Evolutionary conservation across 441 rosid species (phyloP), one percentile per base, ranked within the genome.

Genomic region (Gossypium lobatum): DNA sequence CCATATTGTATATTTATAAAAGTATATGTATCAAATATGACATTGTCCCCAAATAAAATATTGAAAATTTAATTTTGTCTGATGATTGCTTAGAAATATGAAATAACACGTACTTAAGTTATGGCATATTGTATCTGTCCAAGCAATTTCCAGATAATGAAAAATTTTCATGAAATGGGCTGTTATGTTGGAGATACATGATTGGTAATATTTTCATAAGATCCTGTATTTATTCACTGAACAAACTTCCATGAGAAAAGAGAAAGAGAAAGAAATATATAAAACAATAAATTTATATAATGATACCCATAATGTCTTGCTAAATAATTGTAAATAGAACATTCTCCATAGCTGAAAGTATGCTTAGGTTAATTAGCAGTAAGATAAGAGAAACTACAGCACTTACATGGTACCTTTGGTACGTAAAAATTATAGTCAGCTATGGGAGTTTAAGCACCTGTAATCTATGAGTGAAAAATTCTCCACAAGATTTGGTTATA

Each of bases 401-500:
- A 4, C 46, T 53, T 69, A 17, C 46, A 17, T 28, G 21, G 10
- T 16, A 69, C 17, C 14, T 53, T 53, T 4, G 73, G 17, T 17
- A 17, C 23, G 17, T 53, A 6, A 53, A 53, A 28, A 53, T 10
- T 20, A 65, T 45, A 2, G 16, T 52, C 11, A 53, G 48, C 26
- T 17, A 10, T 11, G 18, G 18, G 31, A 45, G 16, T 59, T 59
- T 23, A n/a, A 16, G 21, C 26, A 42, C 17, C 5, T 16, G 50
- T 20, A 17, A 34, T 54, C 63, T 53, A 18, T 21, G 37, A 45
- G 71, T 42, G 37, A 53, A 10, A 31, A 18, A 37, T 10, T 52
- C 17, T 46, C 14, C 64, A 46, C n/a, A 46, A 17, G 13, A 2
- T 39, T 39, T 6, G 42, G 16, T 76, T 75, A 88, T 23, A 89